A percentile compares a stretch with the other conserved stretches of the same genome.
phyloP scores from a whole-genome alignment of 371 early-diverging fungal species.

The Synchytrium microbalum region DNA sequence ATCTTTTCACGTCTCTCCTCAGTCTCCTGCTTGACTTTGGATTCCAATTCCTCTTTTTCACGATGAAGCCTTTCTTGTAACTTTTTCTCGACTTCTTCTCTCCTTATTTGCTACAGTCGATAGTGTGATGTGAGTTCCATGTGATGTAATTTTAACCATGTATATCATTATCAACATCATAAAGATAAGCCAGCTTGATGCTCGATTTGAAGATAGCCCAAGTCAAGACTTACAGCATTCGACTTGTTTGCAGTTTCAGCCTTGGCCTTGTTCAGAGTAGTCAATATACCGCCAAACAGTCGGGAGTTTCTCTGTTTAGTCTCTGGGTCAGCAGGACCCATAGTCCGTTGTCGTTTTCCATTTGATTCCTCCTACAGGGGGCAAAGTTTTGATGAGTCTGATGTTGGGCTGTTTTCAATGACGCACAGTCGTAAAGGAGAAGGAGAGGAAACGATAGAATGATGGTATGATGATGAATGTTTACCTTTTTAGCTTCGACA shows the following conservation, averaged over 20 bases:
- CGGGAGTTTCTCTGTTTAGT: conserved; percentile 39
- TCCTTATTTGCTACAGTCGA: conserved; percentile 36
- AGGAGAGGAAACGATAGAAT: no score
- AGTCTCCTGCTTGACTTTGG: conserved; percentile 34
- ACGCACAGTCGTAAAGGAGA: no score
- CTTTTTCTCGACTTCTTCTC: conserved; percentile 43
- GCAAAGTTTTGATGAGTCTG: no score
- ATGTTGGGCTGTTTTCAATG: no score
- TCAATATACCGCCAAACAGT: conserved; percentile 49
- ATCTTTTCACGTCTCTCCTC: conserved; percentile 32
- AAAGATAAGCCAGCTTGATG: not conserved
- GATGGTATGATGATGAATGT: no score
- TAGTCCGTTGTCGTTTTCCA: not conserved
- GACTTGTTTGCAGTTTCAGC: conserved; percentile 38
- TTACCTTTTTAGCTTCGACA: no score
- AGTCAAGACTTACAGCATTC: conserved; percentile 35
- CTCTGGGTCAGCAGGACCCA: conserved; percentile 9
- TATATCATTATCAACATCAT: not conserved
- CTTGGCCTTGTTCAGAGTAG: conserved; percentile 52
- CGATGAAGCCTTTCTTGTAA: conserved; percentile 25
- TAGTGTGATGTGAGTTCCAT: not conserved
- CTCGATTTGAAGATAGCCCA: not conserved
- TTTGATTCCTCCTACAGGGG: not conserved
- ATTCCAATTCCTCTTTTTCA: conserved; percentile 34
- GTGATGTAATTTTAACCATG: not conserved